A percentile compares a stretch with the other conserved stretches of the same genome.
These are phyloP conservation scores for Clonostachys chloroleuca DNA, from an alignment of 2,329 filamentous ascomycete genomes.

Conservation along the genomic window DNA sequence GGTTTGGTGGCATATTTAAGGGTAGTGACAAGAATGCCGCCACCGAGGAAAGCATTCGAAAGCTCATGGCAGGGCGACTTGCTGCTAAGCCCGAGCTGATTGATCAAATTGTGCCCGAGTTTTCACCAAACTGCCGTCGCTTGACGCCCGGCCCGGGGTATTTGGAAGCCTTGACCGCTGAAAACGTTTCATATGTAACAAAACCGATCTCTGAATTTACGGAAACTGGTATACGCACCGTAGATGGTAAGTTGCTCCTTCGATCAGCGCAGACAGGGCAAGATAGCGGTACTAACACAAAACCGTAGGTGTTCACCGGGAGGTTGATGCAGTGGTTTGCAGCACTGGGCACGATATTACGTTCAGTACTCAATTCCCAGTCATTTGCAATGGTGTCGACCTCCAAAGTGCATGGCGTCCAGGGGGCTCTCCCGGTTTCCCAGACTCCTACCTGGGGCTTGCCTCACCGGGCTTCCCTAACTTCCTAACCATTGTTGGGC, in stretches of 20 bases:
- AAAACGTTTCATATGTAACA: background rate
- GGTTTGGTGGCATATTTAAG: too few species aligned
- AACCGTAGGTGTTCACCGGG: constrained; percentile 47
- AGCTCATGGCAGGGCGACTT: too few species aligned
- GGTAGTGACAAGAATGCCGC: too few species aligned
- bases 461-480: constrained; percentile 65
- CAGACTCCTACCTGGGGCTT: constrained; percentile 63
- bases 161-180: background rate
- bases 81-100: background rate
- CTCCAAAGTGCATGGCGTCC: constrained; percentile 10
- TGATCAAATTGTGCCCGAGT: background rate
- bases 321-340: constrained; percentile 36
- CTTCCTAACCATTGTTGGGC: constrained; percentile 59
- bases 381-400: too few species aligned
- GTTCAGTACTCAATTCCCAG: too few species aligned
- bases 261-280: too few species aligned
- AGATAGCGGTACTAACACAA: constrained; percentile 38
- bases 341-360: too few species aligned
- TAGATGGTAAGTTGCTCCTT: background rate
- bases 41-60: too few species aligned
- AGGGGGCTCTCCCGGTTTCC: constrained; percentile 53
- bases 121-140: background rate
- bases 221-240: background rate
- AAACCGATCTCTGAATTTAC: background rate
- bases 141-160: background rate